Percentiles rank a stretch among this genome's conserved stretches.
Evolutionary conservation across 352 stramenopile species (phyloP).

Genomic region (Phytophthora pistaciae): DNA sequence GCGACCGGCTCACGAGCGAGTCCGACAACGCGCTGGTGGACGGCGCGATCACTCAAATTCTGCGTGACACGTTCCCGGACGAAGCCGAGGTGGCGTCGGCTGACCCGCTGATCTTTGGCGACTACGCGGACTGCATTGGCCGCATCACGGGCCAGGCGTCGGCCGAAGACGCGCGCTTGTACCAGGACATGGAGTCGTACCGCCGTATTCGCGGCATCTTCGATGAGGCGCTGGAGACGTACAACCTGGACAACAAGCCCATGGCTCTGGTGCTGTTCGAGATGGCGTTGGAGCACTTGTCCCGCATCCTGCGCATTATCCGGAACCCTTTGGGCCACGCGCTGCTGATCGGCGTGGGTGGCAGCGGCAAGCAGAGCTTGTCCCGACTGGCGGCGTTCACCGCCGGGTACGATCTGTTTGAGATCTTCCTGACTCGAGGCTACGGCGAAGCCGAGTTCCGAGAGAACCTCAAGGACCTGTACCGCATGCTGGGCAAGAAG

Average conservation of each 20-base stretch:
- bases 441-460: constrained; percentile 95
- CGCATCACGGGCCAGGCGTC: constrained; percentile 64
- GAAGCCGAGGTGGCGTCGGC: constrained; percentile 73
- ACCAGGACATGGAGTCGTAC: constrained; percentile 95
- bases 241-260: constrained; percentile 95
- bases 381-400: constrained; percentile 93
- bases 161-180: constrained; percentile 90
- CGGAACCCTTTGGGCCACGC: constrained; percentile 93
- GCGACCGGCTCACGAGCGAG: constrained; percentile 92
- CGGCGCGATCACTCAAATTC: constrained; percentile 74
- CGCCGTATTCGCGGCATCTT: constrained; percentile 93
- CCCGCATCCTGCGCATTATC: constrained; percentile 94
- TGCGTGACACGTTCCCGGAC: constrained; percentile 77
- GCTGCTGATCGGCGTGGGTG: constrained; percentile 94
- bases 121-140: constrained; percentile 91
- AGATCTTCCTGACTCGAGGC: constrained; percentile 94
- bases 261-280: constrained; percentile 97
- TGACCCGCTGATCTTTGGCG: constrained; percentile 93
- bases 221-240: constrained; percentile 94
- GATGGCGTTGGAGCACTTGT: constrained; percentile 95
- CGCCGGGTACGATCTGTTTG: constrained; percentile 95
- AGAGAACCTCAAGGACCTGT: constrained; percentile 95
- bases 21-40: constrained; percentile 89
- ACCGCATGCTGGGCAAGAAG: constrained; percentile 87
- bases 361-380: constrained; percentile 95